Evolutionary conservation across 768 basidiomycete genomes (phyloP), one percentile per base, ranked within the genome.

Genomic region (Boletus insuetus): DNA sequence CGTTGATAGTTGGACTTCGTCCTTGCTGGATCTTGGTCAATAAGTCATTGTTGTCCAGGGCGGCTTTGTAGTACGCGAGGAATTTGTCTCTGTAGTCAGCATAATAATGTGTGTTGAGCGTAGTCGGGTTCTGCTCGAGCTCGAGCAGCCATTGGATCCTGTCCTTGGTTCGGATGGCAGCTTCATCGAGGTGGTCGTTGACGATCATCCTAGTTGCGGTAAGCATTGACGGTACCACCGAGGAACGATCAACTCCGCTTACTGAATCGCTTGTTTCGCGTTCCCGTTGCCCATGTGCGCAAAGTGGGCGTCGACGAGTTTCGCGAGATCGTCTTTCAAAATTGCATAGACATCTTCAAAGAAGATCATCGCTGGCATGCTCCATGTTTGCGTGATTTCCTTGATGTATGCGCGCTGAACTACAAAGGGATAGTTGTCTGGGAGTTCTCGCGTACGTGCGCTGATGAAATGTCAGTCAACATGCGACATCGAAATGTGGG

Each of bases 381-480:
- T 46, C 88, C 87, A 89, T 46, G 79, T 61, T 14, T 60, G 35
- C 4, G 79, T 75, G 34, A 83, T 65, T 1, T 67, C 53, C 3
- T 61, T 50, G 49, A 90, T 85, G 55, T 79, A 85, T 0, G 67
- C 63, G 11, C 75, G 66, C 46, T 83, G 80, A 0, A 89, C 83
- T 0, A 83, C 72, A 55, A 84, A 89, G 0, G 87, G 87, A 55
- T 82, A 86, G 55, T 79, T 78, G 14, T 81, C 84, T 0, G 87
- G 87, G 0, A 90, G 76, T 60, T 90, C 87, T 2, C 89, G 81
- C 1, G 87, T 85, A 4, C 84, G 78, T 1, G 88, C 81, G 20
- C 89, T 91, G 53, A 13, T 49, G 40, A 16, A 49, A 31, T 34
- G 37, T 13, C 50, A 9, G 19, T 55, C n/a, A 37, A 24, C 8